Conservation (phyloP, 2,329 filamentous ascomycete genomes). For the Pseudodiploospora longispora region DNA sequence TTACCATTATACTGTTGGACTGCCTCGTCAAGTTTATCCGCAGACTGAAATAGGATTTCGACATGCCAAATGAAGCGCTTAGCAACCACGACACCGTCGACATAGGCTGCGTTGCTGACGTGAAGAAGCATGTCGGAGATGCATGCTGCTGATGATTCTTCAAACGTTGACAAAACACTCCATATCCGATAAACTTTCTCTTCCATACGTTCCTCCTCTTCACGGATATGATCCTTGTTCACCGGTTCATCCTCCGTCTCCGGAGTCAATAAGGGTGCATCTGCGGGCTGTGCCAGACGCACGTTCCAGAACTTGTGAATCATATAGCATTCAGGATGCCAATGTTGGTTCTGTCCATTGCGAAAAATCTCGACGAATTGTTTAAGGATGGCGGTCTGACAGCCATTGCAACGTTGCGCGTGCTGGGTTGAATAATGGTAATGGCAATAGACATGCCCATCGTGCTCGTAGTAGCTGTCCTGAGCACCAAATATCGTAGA, state of each 20-base stretch:
- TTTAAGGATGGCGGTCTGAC: slow-evolving; percentile 93
- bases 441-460: slow-evolving; percentile 93
- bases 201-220: slow-evolving; percentile 89
- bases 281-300: slow-evolving; percentile 59
- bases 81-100: slow-evolving; percentile 89
- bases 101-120: slow-evolving; percentile 93
- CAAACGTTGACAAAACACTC: slow-evolving; percentile 94
- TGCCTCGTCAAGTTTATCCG: slow-evolving; percentile 72
- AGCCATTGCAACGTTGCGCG: slow-evolving; percentile 92
- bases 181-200: slow-evolving; percentile 97
- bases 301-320: slow-evolving; percentile 99
- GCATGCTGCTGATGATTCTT: slow-evolving; percentile 94
- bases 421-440: slow-evolving; percentile 98
- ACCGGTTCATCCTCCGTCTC: slow-evolving; percentile 42
- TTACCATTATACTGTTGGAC: slow-evolving; percentile 65
- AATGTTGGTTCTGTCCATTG: slow-evolving; percentile 96
- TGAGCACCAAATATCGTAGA: slow-evolving; percentile 96
- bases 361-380: slow-evolving; percentile 99
- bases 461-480: slow-evolving; percentile 98
- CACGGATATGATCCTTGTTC: slow-evolving; percentile 66
- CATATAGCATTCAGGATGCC: slow-evolving; percentile 99
- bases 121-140: slow-evolving; percentile 99
- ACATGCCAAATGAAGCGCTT: slow-evolving; percentile 96
- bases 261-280: slow-evolving; percentile 35
- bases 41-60: slow-evolving; percentile 82